phyloP scores from a whole-genome alignment of 176 grass and related monocot species.

The Phyllostachys edulis region DNA sequence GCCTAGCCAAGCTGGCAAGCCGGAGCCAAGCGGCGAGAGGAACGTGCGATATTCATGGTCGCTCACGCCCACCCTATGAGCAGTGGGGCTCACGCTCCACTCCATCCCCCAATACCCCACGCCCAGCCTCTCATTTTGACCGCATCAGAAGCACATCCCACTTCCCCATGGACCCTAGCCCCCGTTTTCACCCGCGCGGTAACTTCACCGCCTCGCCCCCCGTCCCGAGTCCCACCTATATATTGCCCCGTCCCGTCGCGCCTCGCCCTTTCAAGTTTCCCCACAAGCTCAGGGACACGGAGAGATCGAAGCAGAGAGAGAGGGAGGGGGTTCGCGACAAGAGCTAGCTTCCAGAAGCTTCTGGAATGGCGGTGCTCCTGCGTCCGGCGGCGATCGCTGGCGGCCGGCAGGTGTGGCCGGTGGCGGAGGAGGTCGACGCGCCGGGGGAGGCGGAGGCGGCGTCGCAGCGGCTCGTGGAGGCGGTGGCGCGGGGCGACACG shows the following conservation, averaged over 20 bases:
- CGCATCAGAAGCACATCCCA: neutral
- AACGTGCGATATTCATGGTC: neutral
- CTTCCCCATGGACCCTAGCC: neutral
- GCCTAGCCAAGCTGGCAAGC: neutral
- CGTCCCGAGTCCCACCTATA: constrained; percentile 35
- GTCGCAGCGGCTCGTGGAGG: constrained; percentile 87
- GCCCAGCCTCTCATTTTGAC: neutral
- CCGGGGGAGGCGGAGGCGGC: constrained; percentile 42
- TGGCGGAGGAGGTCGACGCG: constrained; percentile 46
- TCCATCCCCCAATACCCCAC: too few species aligned
- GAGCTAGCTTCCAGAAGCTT: neutral
- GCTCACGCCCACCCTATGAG: constrained; percentile 5
- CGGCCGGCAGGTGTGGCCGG: constrained; percentile 76
- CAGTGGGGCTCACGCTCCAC: neutral
- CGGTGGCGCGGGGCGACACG: constrained; percentile 57
- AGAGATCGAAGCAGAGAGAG: neutral
- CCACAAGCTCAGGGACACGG: neutral
- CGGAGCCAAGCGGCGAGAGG: neutral
- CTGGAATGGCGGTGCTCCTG: constrained; percentile 68
- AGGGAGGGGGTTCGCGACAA: neutral
- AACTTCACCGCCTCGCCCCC: constrained; percentile 24
- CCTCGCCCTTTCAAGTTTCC: constrained; percentile 66
- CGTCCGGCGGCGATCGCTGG: constrained; percentile 52
- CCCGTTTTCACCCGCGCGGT: constrained; percentile 15
- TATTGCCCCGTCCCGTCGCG: constrained; percentile 54